A percentile compares a stretch with the other conserved stretches of the same genome.
Evolutionary conservation across 495 filamentous ascomycete genomes (phyloP).

Genomic region (Cercophora scortea): DNA sequence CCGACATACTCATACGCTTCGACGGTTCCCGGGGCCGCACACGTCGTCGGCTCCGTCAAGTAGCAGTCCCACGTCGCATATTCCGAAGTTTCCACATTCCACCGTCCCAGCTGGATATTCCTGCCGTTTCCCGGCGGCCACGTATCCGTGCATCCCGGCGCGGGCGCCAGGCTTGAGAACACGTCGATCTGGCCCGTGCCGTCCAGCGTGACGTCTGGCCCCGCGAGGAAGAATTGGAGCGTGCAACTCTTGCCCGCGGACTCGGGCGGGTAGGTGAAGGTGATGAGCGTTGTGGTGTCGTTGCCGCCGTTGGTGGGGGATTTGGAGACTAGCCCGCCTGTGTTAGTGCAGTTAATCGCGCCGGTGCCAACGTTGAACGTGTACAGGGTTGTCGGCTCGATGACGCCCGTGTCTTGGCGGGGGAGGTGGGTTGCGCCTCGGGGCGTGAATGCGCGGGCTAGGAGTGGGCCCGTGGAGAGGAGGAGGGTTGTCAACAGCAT

Average conservation of each 20-base stretch:
- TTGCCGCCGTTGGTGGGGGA: not conserved
- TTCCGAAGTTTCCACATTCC: not conserved
- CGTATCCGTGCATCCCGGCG: not conserved
- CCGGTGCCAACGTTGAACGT: not conserved
- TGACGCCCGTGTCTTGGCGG: too few species aligned
- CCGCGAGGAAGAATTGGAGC: not conserved
- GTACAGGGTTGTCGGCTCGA: too few species aligned
- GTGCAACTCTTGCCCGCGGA: not conserved
- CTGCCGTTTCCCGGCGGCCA: not conserved
- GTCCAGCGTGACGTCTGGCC: not conserved
- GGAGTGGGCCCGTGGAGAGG: too few species aligned
- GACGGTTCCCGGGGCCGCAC: not conserved
- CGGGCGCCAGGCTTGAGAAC: not conserved
- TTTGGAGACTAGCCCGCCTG: not conserved
- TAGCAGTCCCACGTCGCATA: not conserved
- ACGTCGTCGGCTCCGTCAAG: not conserved
- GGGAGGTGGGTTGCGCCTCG: too few species aligned
- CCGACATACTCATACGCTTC: not conserved
- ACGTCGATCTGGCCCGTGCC: not conserved
- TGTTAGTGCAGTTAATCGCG: not conserved
- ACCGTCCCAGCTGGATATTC: not conserved
- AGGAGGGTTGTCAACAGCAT: too few species aligned
- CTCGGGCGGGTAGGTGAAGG: not conserved
- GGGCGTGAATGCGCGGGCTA: too few species aligned
- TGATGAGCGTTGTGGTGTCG: not conserved